Percentiles rank a stretch among this genome's conserved stretches.
phyloP scores from a whole-genome alignment of 176 grass and related monocot genomes.

The Rhynchospora tenuis region DNA sequence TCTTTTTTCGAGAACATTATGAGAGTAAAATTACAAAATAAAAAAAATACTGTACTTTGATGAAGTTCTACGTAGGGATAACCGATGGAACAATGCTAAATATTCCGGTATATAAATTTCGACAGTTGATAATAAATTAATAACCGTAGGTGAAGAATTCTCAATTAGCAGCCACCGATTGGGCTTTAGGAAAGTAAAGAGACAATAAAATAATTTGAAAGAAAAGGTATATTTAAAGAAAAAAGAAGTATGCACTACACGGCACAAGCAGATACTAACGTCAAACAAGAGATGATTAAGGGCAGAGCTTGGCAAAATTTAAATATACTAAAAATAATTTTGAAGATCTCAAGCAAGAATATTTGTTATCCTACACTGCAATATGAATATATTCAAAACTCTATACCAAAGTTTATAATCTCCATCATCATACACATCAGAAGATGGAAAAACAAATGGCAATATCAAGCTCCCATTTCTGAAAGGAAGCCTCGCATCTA shows the following conservation, averaged over 20 bases:
- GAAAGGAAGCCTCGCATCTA: constrained; percentile 21
- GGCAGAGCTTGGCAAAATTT: not conserved
- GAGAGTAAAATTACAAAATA: not conserved
- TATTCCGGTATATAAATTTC: not conserved
- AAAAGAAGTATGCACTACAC: too few relatives aligned
- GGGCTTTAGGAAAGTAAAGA: not conserved
- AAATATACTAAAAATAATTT: not conserved
- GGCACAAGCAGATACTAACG: too few relatives aligned
- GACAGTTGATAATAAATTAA: not conserved
- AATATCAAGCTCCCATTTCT: constrained; percentile 10
- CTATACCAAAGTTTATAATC: constrained; percentile 9
- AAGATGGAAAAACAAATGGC: constrained; percentile 18
- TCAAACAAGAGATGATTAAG: not conserved
- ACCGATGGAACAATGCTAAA: not conserved
- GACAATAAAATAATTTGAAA: not conserved
- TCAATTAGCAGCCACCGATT: not conserved
- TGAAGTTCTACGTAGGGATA: not conserved
- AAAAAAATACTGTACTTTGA: not conserved
- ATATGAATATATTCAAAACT: not conserved
- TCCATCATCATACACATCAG: constrained; percentile 9
- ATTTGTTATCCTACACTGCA: constrained; percentile 4
- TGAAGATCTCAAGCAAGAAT: not conserved
- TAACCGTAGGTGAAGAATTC: not conserved
- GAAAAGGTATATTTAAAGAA: not conserved
- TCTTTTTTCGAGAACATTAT: not conserved